Base-by-base conservation (phyloP, 371 early-diverging fungal genomes). In the Apophysomyces elegans region DNA sequence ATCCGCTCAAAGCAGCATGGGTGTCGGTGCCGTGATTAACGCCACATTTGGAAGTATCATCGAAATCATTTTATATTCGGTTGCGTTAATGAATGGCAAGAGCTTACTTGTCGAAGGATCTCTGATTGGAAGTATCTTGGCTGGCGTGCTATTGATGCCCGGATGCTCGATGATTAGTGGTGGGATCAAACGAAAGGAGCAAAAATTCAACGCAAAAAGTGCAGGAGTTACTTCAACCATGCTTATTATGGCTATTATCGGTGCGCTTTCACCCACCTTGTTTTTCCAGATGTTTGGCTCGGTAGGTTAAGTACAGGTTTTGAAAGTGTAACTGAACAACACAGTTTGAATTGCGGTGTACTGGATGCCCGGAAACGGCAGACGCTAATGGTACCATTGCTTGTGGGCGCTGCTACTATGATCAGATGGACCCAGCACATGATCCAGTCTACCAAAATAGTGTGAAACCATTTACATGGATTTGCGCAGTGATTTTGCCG, bases 31-130 rank as follows among this genome's bases (percentile, higher is more conserved):
- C 0, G 96, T 98, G 43, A 92, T 97, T 73, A 97, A 97, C 73
- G 98, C 99, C 6, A 94, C 99, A 0, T 98, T 98, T 77, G 98
- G 98, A 63, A 93, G 93, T 59, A 95, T 98, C 32, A 91, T 97
- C 62, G 97, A 98, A 78, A 92, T 98, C 56, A 93, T 97, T 45
- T 77, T 98, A 54, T 97, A 97, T 76, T 81, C 90, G 16, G 86
- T 96, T 13, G 97, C 97, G 5, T 71, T 98, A 61, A 89, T 88
- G 72, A 85, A 93, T 63, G 95, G 95, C 26, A 96, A 96, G 77
- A 90, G 89, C 13, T 70, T 83, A 59, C 84, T 98, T 56, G 96
- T 97, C 0, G 96, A 97, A 72, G 99, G 99, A 8, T 87, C 92
- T 9, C 76, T 98, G 46, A 93, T 97, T 50, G 99, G 99, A 18